Conservation (phyloP, 2,329 filamentous ascomycete species). For the Phoma sp. region DNA sequence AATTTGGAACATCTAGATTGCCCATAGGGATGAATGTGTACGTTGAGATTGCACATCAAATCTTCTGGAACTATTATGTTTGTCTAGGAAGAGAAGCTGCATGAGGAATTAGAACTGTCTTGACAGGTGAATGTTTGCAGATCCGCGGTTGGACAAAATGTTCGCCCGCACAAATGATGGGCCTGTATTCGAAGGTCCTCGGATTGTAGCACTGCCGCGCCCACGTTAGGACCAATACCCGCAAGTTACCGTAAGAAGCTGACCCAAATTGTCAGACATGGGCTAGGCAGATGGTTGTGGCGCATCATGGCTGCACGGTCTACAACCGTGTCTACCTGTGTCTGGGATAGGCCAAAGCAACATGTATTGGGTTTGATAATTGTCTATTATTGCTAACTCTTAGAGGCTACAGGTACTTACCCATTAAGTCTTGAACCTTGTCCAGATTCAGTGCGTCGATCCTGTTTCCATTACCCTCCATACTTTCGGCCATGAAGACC, state of each 20-base stretch:
- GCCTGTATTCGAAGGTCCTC: neutral
- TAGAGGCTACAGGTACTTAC: slow-evolving; percentile 38
- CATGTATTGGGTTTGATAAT: no score
- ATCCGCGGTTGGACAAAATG: neutral
- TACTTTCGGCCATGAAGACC: slow-evolving; percentile 67
- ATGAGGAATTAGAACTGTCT: neutral
- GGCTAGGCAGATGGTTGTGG: neutral
- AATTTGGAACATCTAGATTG: no score
- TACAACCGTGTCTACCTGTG: neutral
- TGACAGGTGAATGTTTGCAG: neutral
- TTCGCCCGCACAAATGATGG: no score
- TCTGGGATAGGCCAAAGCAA: no score
- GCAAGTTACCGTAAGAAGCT: neutral
- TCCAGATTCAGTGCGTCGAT: slow-evolving; percentile 45
- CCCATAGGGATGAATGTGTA: no score
- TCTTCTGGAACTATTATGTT: no score
- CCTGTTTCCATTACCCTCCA: slow-evolving; percentile 61
- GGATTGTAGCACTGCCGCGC: neutral
- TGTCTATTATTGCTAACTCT: neutral
- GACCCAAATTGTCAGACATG: neutral
- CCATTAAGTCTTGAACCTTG: slow-evolving; percentile 48
- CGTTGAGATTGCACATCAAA: no score
- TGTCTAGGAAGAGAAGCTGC: no score
- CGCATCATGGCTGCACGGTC: neutral
- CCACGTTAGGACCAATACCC: neutral